phyloP scores from a whole-genome alignment of 1,284 basidiomycete species.

The Rhizoctonia solani region DNA sequence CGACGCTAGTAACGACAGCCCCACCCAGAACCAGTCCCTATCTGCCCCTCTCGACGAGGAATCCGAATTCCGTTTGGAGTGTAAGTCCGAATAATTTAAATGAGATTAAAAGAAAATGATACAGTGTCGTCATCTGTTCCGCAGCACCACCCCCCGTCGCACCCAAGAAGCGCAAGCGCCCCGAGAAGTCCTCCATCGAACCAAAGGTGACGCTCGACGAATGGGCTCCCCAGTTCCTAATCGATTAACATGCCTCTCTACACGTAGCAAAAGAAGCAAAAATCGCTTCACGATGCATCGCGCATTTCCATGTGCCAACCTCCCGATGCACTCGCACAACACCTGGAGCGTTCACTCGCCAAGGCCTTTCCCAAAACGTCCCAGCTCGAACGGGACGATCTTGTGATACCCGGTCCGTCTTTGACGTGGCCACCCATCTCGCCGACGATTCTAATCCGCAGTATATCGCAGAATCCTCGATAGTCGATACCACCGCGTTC shows the following conservation, averaged over 20 bases:
- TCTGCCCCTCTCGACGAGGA: too few relatives aligned
- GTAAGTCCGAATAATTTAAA: too few relatives aligned
- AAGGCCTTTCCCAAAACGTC: conserved; percentile 68
- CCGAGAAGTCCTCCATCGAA: conserved; percentile 13
- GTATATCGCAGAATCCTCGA: conserved; percentile 55
- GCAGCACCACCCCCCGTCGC: background rate
- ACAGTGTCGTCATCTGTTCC: too few relatives aligned
- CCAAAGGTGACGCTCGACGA: conserved; percentile 23
- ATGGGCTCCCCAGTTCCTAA: too few relatives aligned
- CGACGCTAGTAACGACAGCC: conserved; percentile 37
- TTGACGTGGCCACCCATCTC: background rate
- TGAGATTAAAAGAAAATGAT: too few relatives aligned
- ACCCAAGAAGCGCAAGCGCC: conserved; percentile 1
- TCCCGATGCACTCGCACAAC: conserved; percentile 23
- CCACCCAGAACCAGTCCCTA: too few relatives aligned
- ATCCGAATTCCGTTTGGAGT: too few relatives aligned
- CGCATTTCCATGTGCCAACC: conserved; percentile 22
- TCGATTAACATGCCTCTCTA: background rate
- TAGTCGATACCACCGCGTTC: conserved; percentile 75
- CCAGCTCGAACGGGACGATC: conserved; percentile 70
- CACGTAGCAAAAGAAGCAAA: conserved; percentile 54
- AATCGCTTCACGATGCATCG: too few relatives aligned
- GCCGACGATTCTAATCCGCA: background rate
- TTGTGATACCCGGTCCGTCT: conserved; percentile 67
- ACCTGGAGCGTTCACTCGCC: conserved; percentile 46